Base-by-base conservation (phyloP, 2,329 filamentous ascomycete genomes). In the Aspergillus flavus region DNA sequence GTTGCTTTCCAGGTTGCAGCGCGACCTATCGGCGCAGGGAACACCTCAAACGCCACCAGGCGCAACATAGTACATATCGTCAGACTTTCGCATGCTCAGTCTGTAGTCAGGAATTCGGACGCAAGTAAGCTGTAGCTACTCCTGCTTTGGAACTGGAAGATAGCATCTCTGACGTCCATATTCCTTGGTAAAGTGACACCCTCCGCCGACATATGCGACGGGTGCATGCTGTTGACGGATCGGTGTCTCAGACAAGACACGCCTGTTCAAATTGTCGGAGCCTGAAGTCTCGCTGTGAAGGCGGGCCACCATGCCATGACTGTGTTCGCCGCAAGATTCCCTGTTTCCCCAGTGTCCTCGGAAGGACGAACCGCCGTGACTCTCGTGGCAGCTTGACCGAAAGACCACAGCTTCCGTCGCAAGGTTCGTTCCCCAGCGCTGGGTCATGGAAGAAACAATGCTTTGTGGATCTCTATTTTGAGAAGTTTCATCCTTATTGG, bases 381-480 rank as follows among this genome's bases (percentile, higher is more conserved):
- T 23, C 16, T 45, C 43, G 16, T 19, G n/a, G 43, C n/a, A 6
- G 43, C 43, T 21, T 21, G n/a, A 23, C n/a, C 16, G 43, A 45
- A 19, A 12, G 19, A 23, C n/a, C n/a, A 45, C n/a, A 6, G 11
- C 16, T 21, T 5, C 19, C 43, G n/a, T 45, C 43, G 43, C 43
- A 45, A 9, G 43, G n/a, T 23, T 4, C 6, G 9, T 11, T n/a
- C n/a, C 5, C n/a, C 43, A 23, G 10, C n/a, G 9, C 43, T 9
- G n/a, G n/a, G 11, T 9, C 16, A 45, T 21, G 43, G 10, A 45
- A 45, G 43, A 6, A 21, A 9, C 6, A 64, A 10, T 56, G 64
- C 7, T 74, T 61, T 36, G 54, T 75, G 5, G n/a, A 50, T 41
- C 57, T 69, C 12, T 76, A 73, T 58, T 75, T 75, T 55, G 55